These are phyloP conservation scores for Didymella glomerata DNA, from an alignment of 2,329 filamentous ascomycete genomes.

Conservation along the genomic window DNA sequence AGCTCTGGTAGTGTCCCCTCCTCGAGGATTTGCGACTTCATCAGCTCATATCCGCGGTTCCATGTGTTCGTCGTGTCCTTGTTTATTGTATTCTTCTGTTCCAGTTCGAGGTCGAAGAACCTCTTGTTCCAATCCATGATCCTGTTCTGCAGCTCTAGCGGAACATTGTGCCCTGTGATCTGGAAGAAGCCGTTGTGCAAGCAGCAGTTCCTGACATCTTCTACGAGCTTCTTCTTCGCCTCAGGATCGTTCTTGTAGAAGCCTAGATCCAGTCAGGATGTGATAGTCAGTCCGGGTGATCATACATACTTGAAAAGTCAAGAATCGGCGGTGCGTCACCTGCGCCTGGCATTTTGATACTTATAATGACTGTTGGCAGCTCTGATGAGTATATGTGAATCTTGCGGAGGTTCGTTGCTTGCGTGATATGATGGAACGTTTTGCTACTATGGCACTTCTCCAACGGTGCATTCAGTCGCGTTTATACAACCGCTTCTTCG, in stretches of 20 bases:
- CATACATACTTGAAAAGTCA: conserved; percentile 37
- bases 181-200: conserved; percentile 57
- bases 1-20: conserved; percentile 54
- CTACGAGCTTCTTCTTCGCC: conserved; percentile 33
- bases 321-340: conserved; percentile 39
- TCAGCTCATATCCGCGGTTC: conserved; percentile 56
- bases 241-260: conserved; percentile 38
- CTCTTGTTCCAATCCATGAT: conserved; percentile 52
- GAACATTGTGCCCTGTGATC: conserved; percentile 54
- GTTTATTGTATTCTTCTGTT: conserved; percentile 53
- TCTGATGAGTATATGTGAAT: not conserved
- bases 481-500: conserved; percentile 5
- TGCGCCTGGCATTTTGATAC: conserved; percentile 30
- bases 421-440: no score
- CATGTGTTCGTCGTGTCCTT: conserved; percentile 52
- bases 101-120: conserved; percentile 53
- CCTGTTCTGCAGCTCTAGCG: conserved; percentile 49
- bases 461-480: not conserved
- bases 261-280: conserved; percentile 23
- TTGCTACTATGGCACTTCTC: not conserved
- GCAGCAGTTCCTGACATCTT: conserved; percentile 43
- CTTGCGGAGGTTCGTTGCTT: not conserved
- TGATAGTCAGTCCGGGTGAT: not conserved
- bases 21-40: conserved; percentile 56
- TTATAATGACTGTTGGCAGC: not conserved